Base-by-base conservation (phyloP, 306 rosid species). In the Cucumis melo region DNA sequence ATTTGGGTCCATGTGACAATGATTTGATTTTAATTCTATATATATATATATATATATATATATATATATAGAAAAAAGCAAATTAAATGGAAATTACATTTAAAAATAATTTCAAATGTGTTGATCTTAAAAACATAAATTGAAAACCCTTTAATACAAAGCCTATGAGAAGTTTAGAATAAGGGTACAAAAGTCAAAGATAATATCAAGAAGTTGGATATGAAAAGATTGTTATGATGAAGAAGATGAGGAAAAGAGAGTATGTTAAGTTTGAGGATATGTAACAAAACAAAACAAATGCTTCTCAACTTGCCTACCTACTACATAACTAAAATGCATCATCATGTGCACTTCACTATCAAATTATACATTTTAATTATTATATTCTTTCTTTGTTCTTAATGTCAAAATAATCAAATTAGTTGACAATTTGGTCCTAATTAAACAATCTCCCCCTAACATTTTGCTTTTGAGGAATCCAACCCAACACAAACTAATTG, bases 271-370 rank as follows among this genome's bases (percentile, higher is more conserved):
- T 39, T 39, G 36, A 42, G 54, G 27, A 44, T 68, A 20, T 42
- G 3, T 32, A 32, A 32, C 36, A 32, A 32, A 32, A 32, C 36
- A 32, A 32, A 32, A 32, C 36, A 24, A 42, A 21, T 70, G 38
- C 39, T 21, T 70, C 7, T 21, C 75, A 46, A 23, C 75, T 70
- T 44, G 75, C 75, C 3, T 7, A 70, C 75, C 75, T 46, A 46
- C 75, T 44, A 8, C 75, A 41, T 68, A 68, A 44, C 74, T 68
- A 68, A 42, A 42, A 68, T 68, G n/a, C 74, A 65, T 65, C 51
- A 65, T 27, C 74, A 67, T 67, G 32, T 67, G 54, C 29, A 67
- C 50, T 67, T 67, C 54, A 20, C 11, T 67, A 1, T 44, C 75
- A 70, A 70, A 44, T 0, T 5, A 10, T 3, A 64, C 13, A 5